Conservation (phyloP, 257 asterid genomes). For the Paraleonurus japonicus region DNA sequence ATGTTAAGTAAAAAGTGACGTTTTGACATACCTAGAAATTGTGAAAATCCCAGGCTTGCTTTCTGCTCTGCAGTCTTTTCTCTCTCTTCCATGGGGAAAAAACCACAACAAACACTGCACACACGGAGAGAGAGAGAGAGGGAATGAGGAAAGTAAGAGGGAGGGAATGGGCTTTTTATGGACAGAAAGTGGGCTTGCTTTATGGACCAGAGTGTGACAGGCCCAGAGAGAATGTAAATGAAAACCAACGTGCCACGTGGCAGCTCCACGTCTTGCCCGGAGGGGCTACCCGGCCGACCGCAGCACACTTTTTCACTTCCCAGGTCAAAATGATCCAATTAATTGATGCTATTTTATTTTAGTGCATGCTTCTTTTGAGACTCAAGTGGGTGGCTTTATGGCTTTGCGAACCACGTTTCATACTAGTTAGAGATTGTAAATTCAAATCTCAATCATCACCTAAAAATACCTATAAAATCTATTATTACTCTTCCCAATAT, state of each 20-base stretch:
- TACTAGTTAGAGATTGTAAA: no score
- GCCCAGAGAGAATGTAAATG: constrained; percentile 53
- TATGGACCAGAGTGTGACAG: constrained; percentile 56
- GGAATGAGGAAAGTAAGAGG: constrained; percentile 29
- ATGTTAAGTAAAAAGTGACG: not conserved
- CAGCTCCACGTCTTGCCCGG: constrained; percentile 28
- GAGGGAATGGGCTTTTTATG: constrained; percentile 43
- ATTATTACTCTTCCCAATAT: no score
- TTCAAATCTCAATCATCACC: no score
- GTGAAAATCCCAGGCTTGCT: constrained; percentile 41
- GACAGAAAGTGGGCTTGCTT: constrained; percentile 50
- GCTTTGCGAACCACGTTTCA: no score
- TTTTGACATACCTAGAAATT: constrained; percentile 40
- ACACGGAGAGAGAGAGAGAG: constrained; percentile 24
- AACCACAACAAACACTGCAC: no score
- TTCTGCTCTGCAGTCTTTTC: constrained; percentile 46
- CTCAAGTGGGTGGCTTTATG: no score
- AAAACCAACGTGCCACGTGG: constrained; percentile 29
- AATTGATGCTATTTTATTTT: no score
- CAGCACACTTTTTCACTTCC: constrained; percentile 25
- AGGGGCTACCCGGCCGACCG: constrained; percentile 40
- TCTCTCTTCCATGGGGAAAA: constrained; percentile 47
- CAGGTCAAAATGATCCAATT: no score
- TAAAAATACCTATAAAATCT: no score
- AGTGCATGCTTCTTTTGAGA: no score